These are phyloP conservation scores for Polytrichum formosum DNA, from an alignment of 225 moss, liverwort and hornwort genomes.

Conservation along the genomic window DNA sequence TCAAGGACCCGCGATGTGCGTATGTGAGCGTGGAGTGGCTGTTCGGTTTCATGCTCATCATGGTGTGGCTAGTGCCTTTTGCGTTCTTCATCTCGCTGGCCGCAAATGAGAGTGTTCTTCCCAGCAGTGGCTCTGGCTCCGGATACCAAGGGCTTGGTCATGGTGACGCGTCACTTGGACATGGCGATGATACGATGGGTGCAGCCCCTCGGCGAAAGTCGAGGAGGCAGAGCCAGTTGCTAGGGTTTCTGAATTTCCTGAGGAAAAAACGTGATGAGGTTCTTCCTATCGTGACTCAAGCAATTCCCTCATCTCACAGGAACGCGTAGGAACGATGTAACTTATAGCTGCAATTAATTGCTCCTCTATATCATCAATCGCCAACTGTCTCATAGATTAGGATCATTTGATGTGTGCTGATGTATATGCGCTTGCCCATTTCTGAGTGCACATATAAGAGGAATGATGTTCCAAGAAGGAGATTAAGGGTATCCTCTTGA, in stretches of 20 bases:
- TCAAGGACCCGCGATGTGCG: slow-evolving; percentile 79
- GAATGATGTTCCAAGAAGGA: no score
- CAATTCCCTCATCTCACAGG: slow-evolving; percentile 48
- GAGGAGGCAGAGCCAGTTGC: slow-evolving; percentile 58
- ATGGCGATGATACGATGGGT: slow-evolving; percentile 5
- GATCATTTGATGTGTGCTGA: no score
- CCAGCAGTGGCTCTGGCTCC: slow-evolving; percentile 48
- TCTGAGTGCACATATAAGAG: no score
- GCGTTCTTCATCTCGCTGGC: slow-evolving; percentile 89
- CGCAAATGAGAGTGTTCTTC: slow-evolving; percentile 94
- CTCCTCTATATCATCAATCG: not conserved
- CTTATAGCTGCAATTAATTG: not conserved
- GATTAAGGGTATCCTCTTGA: no score
- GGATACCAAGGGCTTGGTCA: slow-evolving; percentile 44
- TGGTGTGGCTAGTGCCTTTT: slow-evolving; percentile 90
- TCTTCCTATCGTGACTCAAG: slow-evolving; percentile 75
- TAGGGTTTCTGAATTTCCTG: slow-evolving; percentile 71
- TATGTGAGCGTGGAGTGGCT: slow-evolving; percentile 85
- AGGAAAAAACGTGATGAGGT: slow-evolving; percentile 82
- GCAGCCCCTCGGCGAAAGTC: slow-evolving; percentile 26
- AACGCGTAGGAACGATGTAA: slow-evolving; percentile 25
- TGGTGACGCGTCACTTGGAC: slow-evolving; percentile 14
- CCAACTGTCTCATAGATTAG: no score
- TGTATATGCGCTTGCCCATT: no score
- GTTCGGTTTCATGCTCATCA: slow-evolving; percentile 87